Base-by-base conservation (phyloP, 441 rosid genomes). In the Corymbia citriodora region DNA sequence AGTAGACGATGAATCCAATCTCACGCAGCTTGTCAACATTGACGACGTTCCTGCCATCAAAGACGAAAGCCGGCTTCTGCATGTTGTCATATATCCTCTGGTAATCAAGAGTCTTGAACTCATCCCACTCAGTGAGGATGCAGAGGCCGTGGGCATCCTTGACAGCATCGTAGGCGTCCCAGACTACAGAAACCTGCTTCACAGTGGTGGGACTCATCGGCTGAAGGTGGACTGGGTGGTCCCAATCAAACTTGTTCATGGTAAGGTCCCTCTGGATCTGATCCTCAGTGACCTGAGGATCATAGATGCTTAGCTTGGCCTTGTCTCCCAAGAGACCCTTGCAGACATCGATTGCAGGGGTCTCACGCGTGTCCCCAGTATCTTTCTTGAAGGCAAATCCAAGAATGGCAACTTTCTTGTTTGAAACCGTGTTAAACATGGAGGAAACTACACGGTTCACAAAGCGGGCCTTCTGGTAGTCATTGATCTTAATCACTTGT, bases 61-160 rank as follows among this genome's bases (percentile, higher is more conserved):
- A 97, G 57, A 98, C 94, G 29, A 96, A 98, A 11, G 99, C 99
- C 4, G 99, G 99, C 88, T 98, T 97, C 96, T 98, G 98, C 99
- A 98, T 98, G 89, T 94, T 95, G 81, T 95, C 97, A 53, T 92
- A 96, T 90, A 98, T 98, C 94, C 40, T 90, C 94, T 95, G 91
- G 95, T 90, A 98, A 79, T 98, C 99, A 2, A 97, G 97, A 33
- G 70, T 87, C 88, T 87, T 87, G 61, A 87, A 87, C 88, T 87
- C 88, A 45, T 87, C 88, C 88, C 88, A 87, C 48, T 87, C 88
- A 1, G 88, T 87, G 88, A 87, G 88, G 17, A 87, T 55, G 88
- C 88, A 87, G 70, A 87, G 88, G 21, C 45, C 88, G n/a, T 87
- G 88, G 70, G 88, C 88, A 59, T 87, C 88, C 88, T 87, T 87